Conservation (phyloP, 371 early-diverging fungal species). For the Rhizopus stolonifer region DNA sequence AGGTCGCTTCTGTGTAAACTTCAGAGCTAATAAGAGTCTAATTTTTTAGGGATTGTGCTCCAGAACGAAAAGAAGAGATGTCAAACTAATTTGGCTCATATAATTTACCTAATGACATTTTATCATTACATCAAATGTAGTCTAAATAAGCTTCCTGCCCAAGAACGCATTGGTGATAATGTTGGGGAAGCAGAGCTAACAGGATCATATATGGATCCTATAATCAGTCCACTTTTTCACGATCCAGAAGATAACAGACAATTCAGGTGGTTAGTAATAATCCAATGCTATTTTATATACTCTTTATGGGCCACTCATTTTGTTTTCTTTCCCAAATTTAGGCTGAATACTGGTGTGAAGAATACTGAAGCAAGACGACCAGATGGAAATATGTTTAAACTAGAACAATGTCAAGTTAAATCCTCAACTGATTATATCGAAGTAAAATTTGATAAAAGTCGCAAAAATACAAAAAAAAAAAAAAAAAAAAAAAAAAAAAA, state of each 20-base stretch:
- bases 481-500: not conserved
- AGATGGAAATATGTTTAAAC: constrained; percentile 16
- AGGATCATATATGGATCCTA: not conserved
- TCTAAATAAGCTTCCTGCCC: constrained; percentile 14
- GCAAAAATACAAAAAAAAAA: not conserved
- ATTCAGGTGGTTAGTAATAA: constrained; percentile 13
- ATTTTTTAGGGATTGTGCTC: no score
- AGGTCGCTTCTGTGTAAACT: no score
- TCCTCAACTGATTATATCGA: constrained; percentile 20
- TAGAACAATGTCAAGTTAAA: constrained; percentile 16
- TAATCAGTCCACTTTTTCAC: not conserved
- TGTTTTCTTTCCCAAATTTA: constrained; percentile 10
- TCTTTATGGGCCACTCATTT: constrained; percentile 11
- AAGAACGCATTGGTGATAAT: constrained; percentile 14
- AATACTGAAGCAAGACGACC: constrained; percentile 16
- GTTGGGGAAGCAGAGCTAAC: constrained; percentile 17
- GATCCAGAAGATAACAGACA: not conserved
- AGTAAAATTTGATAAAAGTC: constrained; percentile 18
- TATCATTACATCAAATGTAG: constrained; percentile 17
- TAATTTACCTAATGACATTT: no score
- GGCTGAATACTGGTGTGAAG: constrained; percentile 8
- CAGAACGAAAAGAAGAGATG: no score
- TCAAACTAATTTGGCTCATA: no score
- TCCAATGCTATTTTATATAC: constrained; percentile 10
- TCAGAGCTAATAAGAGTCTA: no score